Conservation (phyloP, 306 rosid genomes). For the Castanea sativa region DNA sequence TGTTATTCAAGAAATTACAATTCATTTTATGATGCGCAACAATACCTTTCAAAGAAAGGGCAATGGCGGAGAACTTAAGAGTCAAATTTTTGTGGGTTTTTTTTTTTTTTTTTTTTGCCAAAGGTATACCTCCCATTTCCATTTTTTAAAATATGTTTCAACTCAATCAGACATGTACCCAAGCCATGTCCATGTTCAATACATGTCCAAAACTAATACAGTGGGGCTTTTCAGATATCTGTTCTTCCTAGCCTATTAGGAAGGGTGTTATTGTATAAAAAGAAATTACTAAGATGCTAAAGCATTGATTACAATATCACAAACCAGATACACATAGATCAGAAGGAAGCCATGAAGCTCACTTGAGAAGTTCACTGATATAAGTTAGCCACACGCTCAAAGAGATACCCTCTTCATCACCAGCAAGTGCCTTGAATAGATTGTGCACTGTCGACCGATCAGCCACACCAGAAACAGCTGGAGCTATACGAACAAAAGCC, state of each 20-base stretch:
- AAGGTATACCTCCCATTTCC: background rate
- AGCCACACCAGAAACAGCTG: constrained; percentile 80
- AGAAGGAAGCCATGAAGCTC: constrained; percentile 32
- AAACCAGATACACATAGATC: background rate
- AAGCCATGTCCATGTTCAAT: background rate
- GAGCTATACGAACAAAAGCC: constrained; percentile 88
- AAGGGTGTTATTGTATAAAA: background rate
- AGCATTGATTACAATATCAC: constrained; percentile 2
- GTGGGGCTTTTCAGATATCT: background rate
- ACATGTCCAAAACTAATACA: background rate
- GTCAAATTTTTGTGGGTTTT: too few species aligned
- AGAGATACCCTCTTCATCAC: constrained; percentile 73
- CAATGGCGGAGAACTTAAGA: background rate
- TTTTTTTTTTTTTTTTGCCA: too few species aligned
- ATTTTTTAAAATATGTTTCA: background rate
- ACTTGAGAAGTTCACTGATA: constrained; percentile 79
- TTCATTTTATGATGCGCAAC: background rate
- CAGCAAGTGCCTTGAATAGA: constrained; percentile 82
- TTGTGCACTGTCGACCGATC: constrained; percentile 75
- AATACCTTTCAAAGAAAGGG: background rate
- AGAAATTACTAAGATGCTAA: background rate
- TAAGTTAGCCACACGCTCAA: constrained; percentile 76
- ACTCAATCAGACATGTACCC: background rate
- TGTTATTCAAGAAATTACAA: background rate
- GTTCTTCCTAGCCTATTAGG: background rate